Evolutionary conservation across 352 stramenopile genomes (phyloP).

Genomic region (Pythium catenulatum): DNA sequence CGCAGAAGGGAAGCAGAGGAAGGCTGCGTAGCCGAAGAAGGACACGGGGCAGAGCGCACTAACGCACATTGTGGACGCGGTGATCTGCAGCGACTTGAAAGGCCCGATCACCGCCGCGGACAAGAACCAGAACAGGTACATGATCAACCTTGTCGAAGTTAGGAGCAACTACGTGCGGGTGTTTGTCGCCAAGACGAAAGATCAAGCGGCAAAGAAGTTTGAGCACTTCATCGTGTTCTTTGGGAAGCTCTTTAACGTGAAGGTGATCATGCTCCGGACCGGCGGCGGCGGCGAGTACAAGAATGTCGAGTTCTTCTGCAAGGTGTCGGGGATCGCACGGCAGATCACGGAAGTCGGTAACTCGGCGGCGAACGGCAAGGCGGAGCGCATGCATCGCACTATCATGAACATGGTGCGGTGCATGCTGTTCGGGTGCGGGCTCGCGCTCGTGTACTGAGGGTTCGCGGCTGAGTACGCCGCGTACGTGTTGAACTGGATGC

Average conservation of each 20-base stretch:
- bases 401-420: constrained; percentile 61
- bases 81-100: constrained; percentile 53
- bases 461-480: constrained; percentile 53
- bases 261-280: constrained; percentile 22
- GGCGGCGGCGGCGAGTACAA: constrained; percentile 55
- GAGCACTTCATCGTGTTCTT: constrained; percentile 28
- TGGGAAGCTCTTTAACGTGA: constrained; percentile 10
- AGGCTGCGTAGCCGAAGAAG: not conserved
- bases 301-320: constrained; percentile 62
- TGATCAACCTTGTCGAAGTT: constrained; percentile 48
- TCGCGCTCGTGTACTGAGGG: constrained; percentile 54
- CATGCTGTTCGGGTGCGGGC: constrained; percentile 58
- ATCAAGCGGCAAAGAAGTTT: constrained; percentile 33
- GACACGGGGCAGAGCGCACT: constrained; percentile 14
- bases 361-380: constrained; percentile 62
- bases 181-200: constrained; percentile 39
- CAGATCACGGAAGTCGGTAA: constrained; percentile 59
- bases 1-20: constrained; percentile 40
- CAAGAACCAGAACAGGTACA: not conserved
- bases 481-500: constrained; percentile 59
- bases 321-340: constrained; percentile 24
- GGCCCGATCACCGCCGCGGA: constrained; percentile 32
- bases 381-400: constrained; percentile 61
- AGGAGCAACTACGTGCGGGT: constrained; percentile 21
- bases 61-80: not conserved